Base-by-base conservation (phyloP, 2,329 filamentous ascomycete species). In the Colletotrichum spaethianum region DNA sequence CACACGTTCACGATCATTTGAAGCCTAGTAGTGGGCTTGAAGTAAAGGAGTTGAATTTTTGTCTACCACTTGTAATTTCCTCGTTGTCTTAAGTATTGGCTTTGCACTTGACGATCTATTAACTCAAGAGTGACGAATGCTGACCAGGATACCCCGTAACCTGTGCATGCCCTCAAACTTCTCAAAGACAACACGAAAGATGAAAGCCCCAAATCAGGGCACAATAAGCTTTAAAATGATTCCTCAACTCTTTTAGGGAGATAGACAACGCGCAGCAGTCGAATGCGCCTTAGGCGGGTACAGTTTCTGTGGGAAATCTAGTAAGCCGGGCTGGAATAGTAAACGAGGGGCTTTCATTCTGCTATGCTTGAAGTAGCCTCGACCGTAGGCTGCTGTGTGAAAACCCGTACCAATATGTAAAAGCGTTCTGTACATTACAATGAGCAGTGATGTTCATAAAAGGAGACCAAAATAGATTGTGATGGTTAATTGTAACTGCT, bases 1-100 rank as follows among this genome's bases (percentile, higher is more conserved):
- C 93, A 16, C 87, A 89, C 69, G 79, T 85, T 0, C 88, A 81
- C 72, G 80, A 81, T 63, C 85, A 90, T 70, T 79, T 90, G 26
- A 87, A 86, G 73, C 79, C 79, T 1, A 78, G 80, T 7, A 80
- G 79, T 6, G 81, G 78, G 75, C 73, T 81, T 8, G 78, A 81
- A 64, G 72, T 79, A 52, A 67, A 78, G 1, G 78, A 79, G 33
- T 77, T 75, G 59, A 78, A 79, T 20, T 73, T 74, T 8, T 40
- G 38, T 33, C n/a, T n/a, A n/a, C n/a, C n/a, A n/a, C n/a, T n/a
- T n/a, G n/a, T n/a, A n/a, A n/a, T n/a, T n/a, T n/a, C n/a, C n/a
- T n/a, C n/a, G n/a, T n/a, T n/a, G n/a, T n/a, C n/a, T n/a, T n/a
- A n/a, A n/a, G n/a, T n/a, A n/a, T n/a, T n/a, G n/a, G n/a, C n/a